Conservation (phyloP, 176 grass and related monocot genomes). For the Metroxylon sagu region DNA sequence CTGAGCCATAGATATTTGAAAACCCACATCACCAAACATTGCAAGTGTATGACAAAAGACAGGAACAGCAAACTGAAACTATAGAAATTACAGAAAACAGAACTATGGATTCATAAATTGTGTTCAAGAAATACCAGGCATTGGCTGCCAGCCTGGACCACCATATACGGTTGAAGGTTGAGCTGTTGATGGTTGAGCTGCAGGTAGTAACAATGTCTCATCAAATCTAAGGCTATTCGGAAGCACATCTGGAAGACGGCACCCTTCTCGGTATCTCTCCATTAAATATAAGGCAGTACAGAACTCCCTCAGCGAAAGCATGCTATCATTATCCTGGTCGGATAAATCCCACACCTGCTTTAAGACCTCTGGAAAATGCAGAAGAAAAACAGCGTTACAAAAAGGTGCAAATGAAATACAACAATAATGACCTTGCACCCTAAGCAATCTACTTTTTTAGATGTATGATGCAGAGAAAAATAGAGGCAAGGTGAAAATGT, state of each 20-base stretch:
- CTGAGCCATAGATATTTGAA: conserved; percentile 10
- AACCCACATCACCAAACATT: conserved; percentile 14
- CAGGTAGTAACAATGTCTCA: conserved; percentile 71
- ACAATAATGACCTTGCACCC: not conserved
- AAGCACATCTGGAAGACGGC: conserved; percentile 6
- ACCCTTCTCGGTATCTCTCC: conserved; percentile 10
- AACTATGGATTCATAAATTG: conserved; percentile 2
- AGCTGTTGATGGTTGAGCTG: conserved; percentile 30
- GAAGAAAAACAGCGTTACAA: conserved; percentile 18
- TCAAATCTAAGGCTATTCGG: conserved; percentile 59
- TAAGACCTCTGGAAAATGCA: conserved; percentile 51
- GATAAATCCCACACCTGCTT: conserved; percentile 17
- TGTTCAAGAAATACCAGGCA: conserved; percentile 48
- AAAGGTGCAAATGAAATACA: conserved; percentile 7
- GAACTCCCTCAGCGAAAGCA: conserved; percentile 21
- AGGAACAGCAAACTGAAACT: too few species aligned
- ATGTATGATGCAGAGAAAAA: too few species aligned
- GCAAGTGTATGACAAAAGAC: too few species aligned
- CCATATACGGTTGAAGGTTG: conserved; percentile 47
- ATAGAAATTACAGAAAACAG: too few species aligned
- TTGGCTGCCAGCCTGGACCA: conserved; percentile 37
- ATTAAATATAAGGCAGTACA: conserved; percentile 26
- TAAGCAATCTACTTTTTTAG: too few species aligned
- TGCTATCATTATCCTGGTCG: conserved; percentile 17
- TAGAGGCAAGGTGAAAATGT: too few species aligned